phyloP scores from a whole-genome alignment of 208 protist species.

The Trypanosoma melophagium region DNA sequence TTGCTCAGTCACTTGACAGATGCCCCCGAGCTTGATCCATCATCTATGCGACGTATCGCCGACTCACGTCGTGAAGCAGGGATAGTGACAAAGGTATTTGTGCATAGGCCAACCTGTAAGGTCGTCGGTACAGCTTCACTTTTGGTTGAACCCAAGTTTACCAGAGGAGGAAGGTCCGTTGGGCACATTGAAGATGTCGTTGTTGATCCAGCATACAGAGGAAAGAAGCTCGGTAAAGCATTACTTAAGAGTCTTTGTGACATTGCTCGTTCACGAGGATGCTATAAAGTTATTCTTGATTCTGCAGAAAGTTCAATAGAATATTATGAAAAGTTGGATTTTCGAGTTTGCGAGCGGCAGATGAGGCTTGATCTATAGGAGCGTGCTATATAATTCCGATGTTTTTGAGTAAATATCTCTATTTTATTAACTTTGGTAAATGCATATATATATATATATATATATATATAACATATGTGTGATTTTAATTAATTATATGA shows the following conservation, averaged over 20 bases:
- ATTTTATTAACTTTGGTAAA: conserved; percentile 1
- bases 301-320: conserved; percentile 43
- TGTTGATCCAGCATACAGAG: conserved; percentile 51
- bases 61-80: conserved; percentile 27
- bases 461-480: not conserved
- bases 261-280: conserved; percentile 44
- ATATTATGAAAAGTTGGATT: conserved; percentile 77
- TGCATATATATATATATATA: conserved; percentile 13
- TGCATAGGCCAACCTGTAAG: conserved; percentile 28
- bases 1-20: conserved; percentile 44
- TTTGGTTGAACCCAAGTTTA: conserved; percentile 82
- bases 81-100: conserved; percentile 63
- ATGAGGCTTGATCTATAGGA: conserved; percentile 66
- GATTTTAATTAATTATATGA: not conserved
- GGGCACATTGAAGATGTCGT: conserved; percentile 89
- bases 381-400: not conserved
- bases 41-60: conserved; percentile 25
- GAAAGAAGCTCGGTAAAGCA: conserved; percentile 50
- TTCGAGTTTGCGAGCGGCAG: conserved; percentile 55
- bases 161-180: conserved; percentile 58
- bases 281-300: conserved; percentile 89
- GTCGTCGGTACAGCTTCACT: conserved; percentile 75
- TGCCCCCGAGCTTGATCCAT: conserved; percentile 17
- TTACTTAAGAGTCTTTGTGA: conserved; percentile 50
- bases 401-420: not conserved